These are phyloP conservation scores for Rhodotorula taiwanensis DNA, from an alignment of 768 basidiomycete genomes.

Conservation along the genomic window DNA sequence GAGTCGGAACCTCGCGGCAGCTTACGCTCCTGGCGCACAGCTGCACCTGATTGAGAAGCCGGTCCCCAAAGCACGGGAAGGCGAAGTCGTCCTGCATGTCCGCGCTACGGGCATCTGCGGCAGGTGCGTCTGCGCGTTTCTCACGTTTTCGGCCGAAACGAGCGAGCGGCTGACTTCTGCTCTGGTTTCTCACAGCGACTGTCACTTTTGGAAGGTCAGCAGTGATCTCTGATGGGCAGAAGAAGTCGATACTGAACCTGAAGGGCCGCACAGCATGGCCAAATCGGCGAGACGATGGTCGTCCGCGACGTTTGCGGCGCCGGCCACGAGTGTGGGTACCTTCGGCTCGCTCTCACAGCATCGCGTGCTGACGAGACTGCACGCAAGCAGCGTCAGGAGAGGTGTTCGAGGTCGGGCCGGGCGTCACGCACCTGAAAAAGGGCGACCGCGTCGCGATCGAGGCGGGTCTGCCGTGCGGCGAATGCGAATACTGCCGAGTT, in stretches of 20 bases:
- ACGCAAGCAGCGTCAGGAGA: slow-evolving; percentile 44
- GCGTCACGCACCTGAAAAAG: slow-evolving; percentile 44
- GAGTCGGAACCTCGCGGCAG: slow-evolving; percentile 43
- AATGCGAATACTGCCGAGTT: slow-evolving; percentile 45
- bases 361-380: too few relatives aligned
- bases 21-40: slow-evolving; percentile 37
- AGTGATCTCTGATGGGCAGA: not conserved
- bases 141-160: too few relatives aligned
- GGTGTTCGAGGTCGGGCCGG: slow-evolving; percentile 45
- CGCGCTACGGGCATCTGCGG: slow-evolving; percentile 48
- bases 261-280: slow-evolving; percentile 43
- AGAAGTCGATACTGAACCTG: not conserved
- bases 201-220: slow-evolving; percentile 12
- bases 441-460: slow-evolving; percentile 40
- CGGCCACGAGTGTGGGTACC: slow-evolving; percentile 11
- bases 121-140: slow-evolving; percentile 32
- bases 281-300: slow-evolving; percentile 44
- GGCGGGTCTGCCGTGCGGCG: slow-evolving; percentile 43
- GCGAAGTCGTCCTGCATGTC: slow-evolving; percentile 41
- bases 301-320: slow-evolving; percentile 40
- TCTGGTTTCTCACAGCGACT: not conserved
- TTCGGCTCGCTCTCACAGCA: too few relatives aligned
- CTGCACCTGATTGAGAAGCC: slow-evolving; percentile 46
- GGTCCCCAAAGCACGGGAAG: slow-evolving; percentile 27
- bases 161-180: not conserved